Evolutionary conservation across 805 yeast species (phyloP).

Genomic region (Spathaspora girioi): DNA sequence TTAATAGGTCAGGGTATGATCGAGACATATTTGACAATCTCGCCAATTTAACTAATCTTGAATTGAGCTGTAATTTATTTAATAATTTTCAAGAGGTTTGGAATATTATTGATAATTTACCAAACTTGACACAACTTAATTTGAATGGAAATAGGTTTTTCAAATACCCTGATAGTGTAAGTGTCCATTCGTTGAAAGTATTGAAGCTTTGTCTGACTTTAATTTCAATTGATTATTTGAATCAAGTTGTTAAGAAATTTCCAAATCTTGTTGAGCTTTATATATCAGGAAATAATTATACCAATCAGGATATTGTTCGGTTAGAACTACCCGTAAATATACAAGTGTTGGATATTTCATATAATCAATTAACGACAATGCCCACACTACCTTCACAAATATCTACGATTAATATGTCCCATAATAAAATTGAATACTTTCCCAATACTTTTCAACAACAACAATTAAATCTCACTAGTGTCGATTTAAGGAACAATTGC

Average conservation of each 20-base stretch:
- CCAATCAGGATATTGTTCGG: constrained; percentile 13
- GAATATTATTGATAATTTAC: constrained; percentile 31
- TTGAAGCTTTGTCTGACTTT: constrained; percentile 26
- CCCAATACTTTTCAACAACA: background rate
- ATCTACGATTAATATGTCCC: constrained; percentile 23
- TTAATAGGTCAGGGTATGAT: constrained; percentile 19
- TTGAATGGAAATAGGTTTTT: constrained; percentile 53
- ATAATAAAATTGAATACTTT: background rate
- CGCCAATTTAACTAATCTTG: constrained; percentile 36
- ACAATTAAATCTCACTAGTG: background rate
- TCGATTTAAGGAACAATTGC: constrained; percentile 53
- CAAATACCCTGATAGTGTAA: background rate
- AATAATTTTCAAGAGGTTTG: constrained; percentile 35
- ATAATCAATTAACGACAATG: constrained; percentile 33
- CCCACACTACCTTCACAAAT: constrained; percentile 35
- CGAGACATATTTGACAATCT: constrained; percentile 8
- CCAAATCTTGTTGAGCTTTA: constrained; percentile 32
- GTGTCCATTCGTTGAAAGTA: constrained; percentile 9
- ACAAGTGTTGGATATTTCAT: constrained; percentile 30
- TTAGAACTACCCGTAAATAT: constrained; percentile 8
- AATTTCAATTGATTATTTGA: constrained; percentile 14
- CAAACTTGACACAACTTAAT: constrained; percentile 38
- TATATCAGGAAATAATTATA: constrained; percentile 32
- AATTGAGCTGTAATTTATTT: constrained; percentile 60
- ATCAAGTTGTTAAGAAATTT: constrained; percentile 23